A percentile compares a stretch with the other conserved stretches of the same genome.
Conservation (phyloP, 345 rosid genomes). For the Citrus medica region DNA sequence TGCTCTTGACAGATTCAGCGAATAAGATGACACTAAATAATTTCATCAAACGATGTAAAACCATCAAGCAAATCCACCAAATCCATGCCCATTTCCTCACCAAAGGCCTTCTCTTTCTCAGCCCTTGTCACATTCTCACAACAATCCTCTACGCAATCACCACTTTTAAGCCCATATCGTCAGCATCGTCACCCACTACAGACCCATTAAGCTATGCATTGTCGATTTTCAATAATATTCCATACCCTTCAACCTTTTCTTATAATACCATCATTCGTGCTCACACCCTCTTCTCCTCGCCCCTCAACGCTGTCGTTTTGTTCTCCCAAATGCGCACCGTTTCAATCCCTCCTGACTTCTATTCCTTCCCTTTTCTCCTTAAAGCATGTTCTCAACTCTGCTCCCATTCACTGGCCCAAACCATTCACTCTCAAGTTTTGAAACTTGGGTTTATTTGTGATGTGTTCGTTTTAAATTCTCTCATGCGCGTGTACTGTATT, state of each 20-base stretch:
- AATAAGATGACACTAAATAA: not conserved
- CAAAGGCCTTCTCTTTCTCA: constrained; percentile 13
- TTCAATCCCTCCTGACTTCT: constrained; percentile 53
- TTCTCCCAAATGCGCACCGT: constrained; percentile 52
- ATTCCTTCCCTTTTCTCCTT: constrained; percentile 64
- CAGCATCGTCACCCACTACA: not conserved
- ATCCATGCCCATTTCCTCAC: constrained; percentile 40
- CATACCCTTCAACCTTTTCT: constrained; percentile 54
- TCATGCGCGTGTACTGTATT: constrained; percentile 32
- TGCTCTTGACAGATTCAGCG: not conserved
- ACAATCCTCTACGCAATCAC: constrained; percentile 43
- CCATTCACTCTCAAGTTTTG: constrained; percentile 52
- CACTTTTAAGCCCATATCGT: constrained; percentile 14
- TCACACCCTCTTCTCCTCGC: constrained; percentile 46
- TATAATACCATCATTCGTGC: constrained; percentile 52
- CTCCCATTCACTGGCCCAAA: constrained; percentile 16
- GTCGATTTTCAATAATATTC: constrained; percentile 38
- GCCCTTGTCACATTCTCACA: constrained; percentile 26
- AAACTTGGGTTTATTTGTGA: constrained; percentile 52
- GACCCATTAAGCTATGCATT: constrained; percentile 32
- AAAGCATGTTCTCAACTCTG: constrained; percentile 52
- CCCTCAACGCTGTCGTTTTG: constrained; percentile 46
- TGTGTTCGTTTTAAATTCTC: constrained; percentile 49
- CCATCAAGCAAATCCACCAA: constrained; percentile 35
- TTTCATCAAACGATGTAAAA: constrained; percentile 23